Evolutionary conservation across 176 grass and related monocot genomes (phyloP), one percentile per base, ranked within the genome.

Genomic region (Pontederia paniculata): DNA sequence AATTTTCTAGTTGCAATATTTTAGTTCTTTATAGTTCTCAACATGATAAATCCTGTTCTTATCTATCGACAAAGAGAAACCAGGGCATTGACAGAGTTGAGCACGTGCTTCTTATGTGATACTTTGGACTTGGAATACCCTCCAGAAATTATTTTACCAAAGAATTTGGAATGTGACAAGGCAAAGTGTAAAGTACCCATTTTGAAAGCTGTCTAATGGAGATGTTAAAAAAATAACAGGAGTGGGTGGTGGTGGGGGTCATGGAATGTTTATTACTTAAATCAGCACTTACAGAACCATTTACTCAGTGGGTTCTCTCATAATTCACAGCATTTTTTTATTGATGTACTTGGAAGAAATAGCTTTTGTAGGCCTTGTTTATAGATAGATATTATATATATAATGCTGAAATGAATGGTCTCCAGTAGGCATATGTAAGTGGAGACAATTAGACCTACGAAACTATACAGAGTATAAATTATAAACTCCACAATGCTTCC

Each of bases 311-410:
- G 48, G 18, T 41, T 51, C 63, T 14, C 63, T 63, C 44, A 63
- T 66, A 52, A 66, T 66, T 66, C 23, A 62, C n/a, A 59, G 70
- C 74, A 44, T 37, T 37, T 37, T 59, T 76, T 37, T 37, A 70
- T 66, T 51, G 73, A 71, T 74, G 75, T 76, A 71, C 77, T 71
- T 83, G 73, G 46, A 25, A 52, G 21, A 5, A 9, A 50, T 16
- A 51, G 58, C 63, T 15, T 17, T 25, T 19, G 12, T 10, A 19
- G 7, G 28, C 16, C 5, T 20, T 62, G 31, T 45, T 9, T 62
- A 43, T 45, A 19, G 23, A 42, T 58, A 15, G 3, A 9, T 58
- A 63, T 48, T 55, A 37, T 9, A 43, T 75, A 67, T 43, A 67
- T 67, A 44, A 18, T 45, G 22, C 21, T 12, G 20, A 37, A 67